Conservation (phyloP, 108 stramenopile genomes). For the Discostella pseudostelligera region DNA sequence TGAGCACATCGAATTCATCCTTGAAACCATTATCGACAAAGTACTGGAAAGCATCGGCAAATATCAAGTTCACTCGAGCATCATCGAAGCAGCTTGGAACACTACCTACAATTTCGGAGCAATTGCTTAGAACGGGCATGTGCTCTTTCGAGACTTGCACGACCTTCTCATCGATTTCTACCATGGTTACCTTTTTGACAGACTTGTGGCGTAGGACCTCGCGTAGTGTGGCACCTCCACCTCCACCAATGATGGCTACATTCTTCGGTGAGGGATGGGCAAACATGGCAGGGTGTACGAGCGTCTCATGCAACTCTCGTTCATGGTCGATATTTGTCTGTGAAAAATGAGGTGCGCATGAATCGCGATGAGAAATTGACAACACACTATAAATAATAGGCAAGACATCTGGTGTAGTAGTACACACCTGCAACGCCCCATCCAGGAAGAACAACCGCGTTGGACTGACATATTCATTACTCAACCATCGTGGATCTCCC, state of each 20-base stretch:
- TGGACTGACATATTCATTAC: slow-evolving; percentile 59
- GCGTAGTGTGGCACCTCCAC: slow-evolving; percentile 86
- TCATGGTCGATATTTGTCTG: slow-evolving; percentile 57
- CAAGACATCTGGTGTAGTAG: no score
- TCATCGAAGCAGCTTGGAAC: slow-evolving; percentile 71
- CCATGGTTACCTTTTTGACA: slow-evolving; percentile 83
- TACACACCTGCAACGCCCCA: slow-evolving; percentile 65
- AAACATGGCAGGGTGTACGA: slow-evolving; percentile 94
- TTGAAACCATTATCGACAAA: slow-evolving; percentile 16
- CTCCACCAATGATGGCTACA: slow-evolving; percentile 88
- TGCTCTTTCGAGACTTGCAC: slow-evolving; percentile 65
- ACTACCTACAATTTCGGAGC: slow-evolving; percentile 72
- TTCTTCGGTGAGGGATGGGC: slow-evolving; percentile 76
- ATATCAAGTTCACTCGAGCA: slow-evolving; percentile 55
- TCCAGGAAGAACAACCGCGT: slow-evolving; percentile 68
- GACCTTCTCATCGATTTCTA: slow-evolving; percentile 79
- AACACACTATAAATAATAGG: no score
- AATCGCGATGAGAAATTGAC: neutral
- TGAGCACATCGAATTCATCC: slow-evolving; percentile 73
- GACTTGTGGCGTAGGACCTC: slow-evolving; percentile 88
- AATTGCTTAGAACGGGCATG: slow-evolving; percentile 66
- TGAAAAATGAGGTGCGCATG: neutral
- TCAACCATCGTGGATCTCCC: slow-evolving; percentile 76
- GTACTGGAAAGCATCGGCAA: slow-evolving; percentile 50
- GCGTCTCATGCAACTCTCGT: slow-evolving; percentile 83